Evolutionary conservation across 2,329 filamentous ascomycete species (phyloP).

Genomic region (Didymellaceae sp.): DNA sequence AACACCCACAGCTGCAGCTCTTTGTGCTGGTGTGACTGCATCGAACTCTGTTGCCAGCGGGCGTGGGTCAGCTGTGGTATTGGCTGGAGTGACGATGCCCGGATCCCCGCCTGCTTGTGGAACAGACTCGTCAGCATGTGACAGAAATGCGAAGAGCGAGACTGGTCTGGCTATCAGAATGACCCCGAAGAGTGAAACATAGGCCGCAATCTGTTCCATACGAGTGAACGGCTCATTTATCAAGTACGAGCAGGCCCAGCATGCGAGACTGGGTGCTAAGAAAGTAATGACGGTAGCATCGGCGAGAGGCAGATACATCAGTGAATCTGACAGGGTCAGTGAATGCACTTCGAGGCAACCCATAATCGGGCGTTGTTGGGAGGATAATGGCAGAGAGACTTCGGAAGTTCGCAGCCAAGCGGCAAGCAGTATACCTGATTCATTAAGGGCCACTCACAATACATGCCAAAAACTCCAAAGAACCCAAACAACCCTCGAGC

Average conservation of each 20-base stretch:
- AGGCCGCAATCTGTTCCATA: slow-evolving; percentile 75
- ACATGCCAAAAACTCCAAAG: slow-evolving; percentile 81
- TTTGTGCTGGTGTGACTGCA: slow-evolving; percentile 65
- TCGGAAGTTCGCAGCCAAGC: no score
- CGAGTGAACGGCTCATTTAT: slow-evolving; percentile 79
- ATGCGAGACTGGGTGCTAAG: slow-evolving; percentile 77
- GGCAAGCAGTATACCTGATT: no score
- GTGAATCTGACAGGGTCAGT: slow-evolving; percentile 56
- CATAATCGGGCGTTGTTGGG: not conserved
- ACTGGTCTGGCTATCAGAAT: slow-evolving; percentile 80
- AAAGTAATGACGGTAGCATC: slow-evolving; percentile 93
- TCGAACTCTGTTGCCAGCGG: slow-evolving; percentile 49
- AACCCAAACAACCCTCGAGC: slow-evolving; percentile 73
- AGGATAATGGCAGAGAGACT: not conserved
- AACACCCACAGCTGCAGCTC: slow-evolving; percentile 72
- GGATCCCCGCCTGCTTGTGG: slow-evolving; percentile 6
- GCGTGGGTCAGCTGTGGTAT: slow-evolving; percentile 27
- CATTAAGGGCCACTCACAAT: slow-evolving; percentile 53
- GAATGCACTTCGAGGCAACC: not conserved
- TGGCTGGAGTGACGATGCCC: slow-evolving; percentile 35
- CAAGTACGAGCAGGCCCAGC: slow-evolving; percentile 79
- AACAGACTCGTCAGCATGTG: slow-evolving; percentile 27
- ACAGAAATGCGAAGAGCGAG: slow-evolving; percentile 58
- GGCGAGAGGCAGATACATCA: slow-evolving; percentile 81
- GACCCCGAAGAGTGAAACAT: slow-evolving; percentile 79